Evolutionary conservation across 2,329 filamentous ascomycete species (phyloP), one percentile per base, ranked within the genome.

Genomic region (Rhynchosporium agropyri): DNA sequence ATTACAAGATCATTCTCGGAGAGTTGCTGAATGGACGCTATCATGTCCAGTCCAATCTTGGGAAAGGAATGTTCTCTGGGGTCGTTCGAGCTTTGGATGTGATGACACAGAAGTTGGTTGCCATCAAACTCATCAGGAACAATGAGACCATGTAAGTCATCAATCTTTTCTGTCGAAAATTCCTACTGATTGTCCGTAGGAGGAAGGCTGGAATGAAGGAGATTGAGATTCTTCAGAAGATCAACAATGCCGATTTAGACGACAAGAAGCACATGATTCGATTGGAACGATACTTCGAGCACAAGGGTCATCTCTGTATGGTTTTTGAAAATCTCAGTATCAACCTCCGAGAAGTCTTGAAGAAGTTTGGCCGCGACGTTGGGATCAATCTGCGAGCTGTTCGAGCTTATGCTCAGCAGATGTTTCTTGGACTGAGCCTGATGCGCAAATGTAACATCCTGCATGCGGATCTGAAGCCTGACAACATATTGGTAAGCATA

Each of bases 91-190:
- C 95, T 28, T 83, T 86, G 66, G 93, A 97, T 76, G 84, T 89
- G 28, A 86, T 85, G 55, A 90, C 84, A 63, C 88, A 88, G 72
- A 84, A 85, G 70, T 76, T 90, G n/a, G 93, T 98, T 38, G 95
- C 95, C 29, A 90, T 99, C 82, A 99, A 99, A 79, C 95, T 99
- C 71, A 96, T 98, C 77, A 90, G 95, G 67, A 96, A 96, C 76
- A 98, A 99, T 72, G 93, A 97, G 73, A 90, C 91, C 12, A 89
- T 97, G 87, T 81, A 78, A 70, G 69, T 63, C 51, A 36, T 31
- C 46, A 54, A n/a, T n/a, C 49, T 48, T 15, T 13, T 43, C 1
- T 9, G 9, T 12, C 2, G 13, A n/a, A 45, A 31, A 28, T 7
- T n/a, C 13, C 42, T 57, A 61, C 74, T 76, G 56, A 77, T 62